Percentiles rank a stretch among this genome's conserved stretches.
Evolutionary conservation across 371 early-diverging fungal genomes (phyloP).

Genomic region (Mortierella sp.): DNA sequence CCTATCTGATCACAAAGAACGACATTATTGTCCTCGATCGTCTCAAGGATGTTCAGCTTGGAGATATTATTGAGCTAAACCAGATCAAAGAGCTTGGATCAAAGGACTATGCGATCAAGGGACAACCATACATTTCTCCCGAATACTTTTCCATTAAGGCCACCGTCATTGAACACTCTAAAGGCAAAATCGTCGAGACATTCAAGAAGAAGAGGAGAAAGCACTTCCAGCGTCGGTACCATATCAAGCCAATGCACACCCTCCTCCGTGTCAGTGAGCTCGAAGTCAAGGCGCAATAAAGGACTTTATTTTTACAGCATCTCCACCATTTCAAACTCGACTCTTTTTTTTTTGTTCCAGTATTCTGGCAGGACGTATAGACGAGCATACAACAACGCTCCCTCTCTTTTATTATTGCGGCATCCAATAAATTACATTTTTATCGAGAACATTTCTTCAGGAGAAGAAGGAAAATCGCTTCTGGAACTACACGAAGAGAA

Average conservation of each 20-base stretch:
- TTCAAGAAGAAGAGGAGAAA: slow-evolving; percentile 92
- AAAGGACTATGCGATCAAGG: slow-evolving; percentile 86
- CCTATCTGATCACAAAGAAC: slow-evolving; percentile 86
- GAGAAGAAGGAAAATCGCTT: too few species aligned
- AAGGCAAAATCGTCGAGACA: slow-evolving; percentile 78
- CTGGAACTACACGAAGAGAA: too few species aligned
- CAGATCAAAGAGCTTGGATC: slow-evolving; percentile 90
- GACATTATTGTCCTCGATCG: slow-evolving; percentile 90
- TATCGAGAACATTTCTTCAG: too few species aligned
- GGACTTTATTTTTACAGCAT: too few species aligned
- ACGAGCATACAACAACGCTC: too few species aligned
- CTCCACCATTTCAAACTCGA: too few species aligned
- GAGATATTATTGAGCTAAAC: slow-evolving; percentile 89
- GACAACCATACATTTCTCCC: slow-evolving; percentile 85
- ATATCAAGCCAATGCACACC: slow-evolving; percentile 51
- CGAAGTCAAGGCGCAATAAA: slow-evolving; percentile 41
- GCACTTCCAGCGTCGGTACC: slow-evolving; percentile 77
- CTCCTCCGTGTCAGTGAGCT: slow-evolving; percentile 51
- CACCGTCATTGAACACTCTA: slow-evolving; percentile 91
- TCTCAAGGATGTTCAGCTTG: slow-evolving; percentile 81
- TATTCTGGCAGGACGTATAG: too few species aligned
- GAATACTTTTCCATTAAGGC: slow-evolving; percentile 80
- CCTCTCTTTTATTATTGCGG: too few species aligned
- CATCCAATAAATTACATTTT: too few species aligned
- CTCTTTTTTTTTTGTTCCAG: too few species aligned